A percentile compares a stretch with the other conserved stretches of the same genome.
Evolutionary conservation across 805 yeast genomes (phyloP).

Genomic region (Saccharomycopsis sp.): DNA sequence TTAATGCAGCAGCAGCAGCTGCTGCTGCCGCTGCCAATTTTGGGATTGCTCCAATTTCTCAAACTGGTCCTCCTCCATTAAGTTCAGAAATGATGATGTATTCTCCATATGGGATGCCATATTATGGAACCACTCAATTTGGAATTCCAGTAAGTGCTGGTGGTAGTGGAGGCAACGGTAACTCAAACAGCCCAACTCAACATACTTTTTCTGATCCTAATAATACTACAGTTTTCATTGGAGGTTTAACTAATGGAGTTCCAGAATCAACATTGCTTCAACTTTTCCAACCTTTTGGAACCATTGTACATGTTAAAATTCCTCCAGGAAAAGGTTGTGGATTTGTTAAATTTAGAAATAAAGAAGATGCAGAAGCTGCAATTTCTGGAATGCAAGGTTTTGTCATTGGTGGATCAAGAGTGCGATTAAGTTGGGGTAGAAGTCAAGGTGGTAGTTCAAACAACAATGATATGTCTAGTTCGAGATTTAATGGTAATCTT

Average conservation of each 20-base stretch:
- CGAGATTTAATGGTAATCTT: too few species aligned
- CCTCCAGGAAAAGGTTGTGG: slow-evolving; percentile 79
- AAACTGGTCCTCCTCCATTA: background rate
- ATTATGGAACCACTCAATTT: slow-evolving; percentile 1
- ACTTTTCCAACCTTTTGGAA: slow-evolving; percentile 67
- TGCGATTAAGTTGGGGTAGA: slow-evolving; percentile 70
- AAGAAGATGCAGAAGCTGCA: slow-evolving; percentile 71
- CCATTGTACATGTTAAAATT: slow-evolving; percentile 55
- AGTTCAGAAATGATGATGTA: slow-evolving; percentile 13
- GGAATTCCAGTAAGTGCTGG: slow-evolving; percentile 3
- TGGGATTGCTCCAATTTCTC: background rate
- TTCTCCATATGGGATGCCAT: slow-evolving; percentile 6
- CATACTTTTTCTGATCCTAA: slow-evolving; percentile 35
- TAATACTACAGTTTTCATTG: slow-evolving; percentile 71
- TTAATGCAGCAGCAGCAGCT: slow-evolving; percentile 10
- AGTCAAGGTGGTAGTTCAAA: slow-evolving; percentile 25
- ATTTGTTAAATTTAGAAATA: slow-evolving; percentile 53
- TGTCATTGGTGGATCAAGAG: slow-evolving; percentile 61
- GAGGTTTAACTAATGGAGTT: slow-evolving; percentile 59
- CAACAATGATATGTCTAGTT: too few species aligned
- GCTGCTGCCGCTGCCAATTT: background rate
- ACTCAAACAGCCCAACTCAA: background rate
- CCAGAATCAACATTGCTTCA: slow-evolving; percentile 50
- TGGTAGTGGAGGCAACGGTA: slow-evolving; percentile 7
- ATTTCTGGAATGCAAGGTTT: slow-evolving; percentile 74